A percentile compares a stretch with the other conserved stretches of the same genome.
Evolutionary conservation across 805 yeast species (phyloP).

Genomic region (Sungouiozyma intestinalis): DNA sequence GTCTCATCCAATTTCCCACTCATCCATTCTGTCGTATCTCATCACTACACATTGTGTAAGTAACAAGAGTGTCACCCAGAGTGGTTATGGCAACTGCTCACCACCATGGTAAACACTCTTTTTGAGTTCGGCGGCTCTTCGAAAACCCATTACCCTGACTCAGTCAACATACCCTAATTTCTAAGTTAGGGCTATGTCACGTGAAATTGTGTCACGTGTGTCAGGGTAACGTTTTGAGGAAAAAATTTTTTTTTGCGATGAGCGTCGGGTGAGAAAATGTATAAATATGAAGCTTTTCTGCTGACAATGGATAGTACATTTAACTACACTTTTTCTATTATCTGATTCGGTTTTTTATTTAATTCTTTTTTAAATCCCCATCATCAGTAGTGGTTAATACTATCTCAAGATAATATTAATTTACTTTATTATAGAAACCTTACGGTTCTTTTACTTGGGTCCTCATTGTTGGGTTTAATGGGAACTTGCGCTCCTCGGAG

Average conservation of each 20-base stretch:
- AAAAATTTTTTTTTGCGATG: neutral
- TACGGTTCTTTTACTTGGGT: conserved; percentile 21
- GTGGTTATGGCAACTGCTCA: neutral
- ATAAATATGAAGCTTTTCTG: neutral
- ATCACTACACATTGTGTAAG: too few relatives aligned
- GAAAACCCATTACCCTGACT: too few relatives aligned
- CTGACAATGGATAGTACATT: too few relatives aligned
- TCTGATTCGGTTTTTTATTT: too few relatives aligned
- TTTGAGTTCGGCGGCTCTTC: neutral
- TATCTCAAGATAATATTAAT: conserved; percentile 34
- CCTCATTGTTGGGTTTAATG: conserved; percentile 12
- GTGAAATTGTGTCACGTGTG: too few relatives aligned
- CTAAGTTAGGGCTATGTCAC: neutral
- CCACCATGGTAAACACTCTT: neutral
- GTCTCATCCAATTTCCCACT: too few relatives aligned
- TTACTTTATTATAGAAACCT: conserved; percentile 30
- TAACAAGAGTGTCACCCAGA: too few relatives aligned
- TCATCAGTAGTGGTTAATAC: conserved; percentile 36
- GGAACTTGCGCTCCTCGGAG: conserved; percentile 4
- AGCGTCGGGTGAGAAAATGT: neutral
- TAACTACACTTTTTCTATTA: conserved; percentile 1
- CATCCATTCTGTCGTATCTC: too few relatives aligned
- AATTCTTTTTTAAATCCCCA: conserved; percentile 20
- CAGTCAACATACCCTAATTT: too few relatives aligned
- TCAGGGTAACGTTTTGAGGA: neutral